Evolutionary conservation across 495 filamentous ascomycete species (phyloP), one percentile per base, ranked within the genome.

Genomic region (Xylaria telfairii): DNA sequence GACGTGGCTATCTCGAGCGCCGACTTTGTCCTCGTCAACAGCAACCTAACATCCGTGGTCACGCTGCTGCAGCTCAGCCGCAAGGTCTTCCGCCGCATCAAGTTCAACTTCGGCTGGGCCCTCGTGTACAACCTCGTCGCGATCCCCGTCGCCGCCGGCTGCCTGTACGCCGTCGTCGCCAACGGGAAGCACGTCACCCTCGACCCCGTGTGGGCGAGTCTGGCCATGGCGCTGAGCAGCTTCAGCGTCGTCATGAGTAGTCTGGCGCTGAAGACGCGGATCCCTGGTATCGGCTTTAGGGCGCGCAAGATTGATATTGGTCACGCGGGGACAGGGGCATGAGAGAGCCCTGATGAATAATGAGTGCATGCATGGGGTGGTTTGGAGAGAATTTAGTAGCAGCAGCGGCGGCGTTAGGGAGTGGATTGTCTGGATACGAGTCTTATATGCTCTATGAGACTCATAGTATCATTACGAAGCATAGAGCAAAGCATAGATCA

Each of bases 41-140:
- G 87, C 21, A 87, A 92, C 68, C 83, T 97, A 10, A 80, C 81
- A 49, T 84, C 91, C 0, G 85, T 97, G 65, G 84, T 95, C 46
- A 91, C 90, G 4, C 83, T 97, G 28, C 86, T 94, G 0, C 82
- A 91, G 44, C 88, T 97, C 49, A 91, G 89, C 67, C 81, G 83
- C 0, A 84, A 85, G 3, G 93, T 97, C 2, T 95, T 97, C 76
- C 81, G 87, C 41, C 84, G 94, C 19, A 91, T 97, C 72, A 90
- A 90, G 76, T 85, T 96, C 82, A 97, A 97, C 75, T 97, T 97
- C 77, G 87, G 79, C 34, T 97, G 94, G 94, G 94, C 94, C 3
- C 79, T 93, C n/a, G 80, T 96, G 3, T 97, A 97, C 76, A 97
- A 97, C 74, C 63, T 90, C 12, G 76, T 91, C 56, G 89, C 92